Percentiles rank a stretch among this genome's conserved stretches.
Conservation (phyloP, 1,284 basidiomycete species). For the Naganishia cerealis region DNA sequence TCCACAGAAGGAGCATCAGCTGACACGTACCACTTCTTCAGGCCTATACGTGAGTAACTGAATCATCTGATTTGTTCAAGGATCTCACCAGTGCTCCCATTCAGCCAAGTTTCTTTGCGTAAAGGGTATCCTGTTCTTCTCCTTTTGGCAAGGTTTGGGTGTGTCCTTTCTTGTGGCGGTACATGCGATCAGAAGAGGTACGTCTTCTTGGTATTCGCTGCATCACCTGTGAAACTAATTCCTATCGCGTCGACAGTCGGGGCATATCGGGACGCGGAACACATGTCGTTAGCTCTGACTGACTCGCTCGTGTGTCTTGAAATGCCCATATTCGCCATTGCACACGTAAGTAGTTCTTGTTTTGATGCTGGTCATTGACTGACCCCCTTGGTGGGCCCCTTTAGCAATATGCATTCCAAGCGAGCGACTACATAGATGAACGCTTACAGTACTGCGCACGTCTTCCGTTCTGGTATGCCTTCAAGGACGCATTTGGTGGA, state of each 20-base stretch:
- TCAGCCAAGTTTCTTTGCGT: slow-evolving; percentile 95
- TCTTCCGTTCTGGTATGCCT: slow-evolving; percentile 80
- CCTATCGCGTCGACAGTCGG: slow-evolving; percentile 59
- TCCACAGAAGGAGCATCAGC: not conserved
- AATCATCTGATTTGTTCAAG: not conserved
- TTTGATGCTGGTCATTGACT: not conserved
- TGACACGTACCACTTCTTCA: slow-evolving; percentile 32
- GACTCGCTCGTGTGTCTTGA: slow-evolving; percentile 91
- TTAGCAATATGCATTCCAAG: slow-evolving; percentile 53
- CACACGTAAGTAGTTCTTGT: slow-evolving; percentile 60
- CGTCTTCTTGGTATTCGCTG: slow-evolving; percentile 21
- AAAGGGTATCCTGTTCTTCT: slow-evolving; percentile 96
- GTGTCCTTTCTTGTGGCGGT: slow-evolving; percentile 86
- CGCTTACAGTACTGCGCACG: slow-evolving; percentile 69
- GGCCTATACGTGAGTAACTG: slow-evolving; percentile 58
- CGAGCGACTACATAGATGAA: slow-evolving; percentile 74
- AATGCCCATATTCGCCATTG: slow-evolving; percentile 95
- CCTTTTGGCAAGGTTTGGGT: slow-evolving; percentile 90
- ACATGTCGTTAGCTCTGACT: slow-evolving; percentile 83
- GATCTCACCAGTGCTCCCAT: slow-evolving; percentile 49
- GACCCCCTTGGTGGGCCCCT: too few species aligned
- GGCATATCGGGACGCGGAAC: slow-evolving; percentile 83
- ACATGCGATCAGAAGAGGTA: slow-evolving; percentile 67
- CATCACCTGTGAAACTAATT: not conserved
- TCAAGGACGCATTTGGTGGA: slow-evolving; percentile 80